These are phyloP conservation scores for Trichophyton benhamiae DNA, from an alignment of 2,329 filamentous ascomycete genomes.

Conservation along the genomic window DNA sequence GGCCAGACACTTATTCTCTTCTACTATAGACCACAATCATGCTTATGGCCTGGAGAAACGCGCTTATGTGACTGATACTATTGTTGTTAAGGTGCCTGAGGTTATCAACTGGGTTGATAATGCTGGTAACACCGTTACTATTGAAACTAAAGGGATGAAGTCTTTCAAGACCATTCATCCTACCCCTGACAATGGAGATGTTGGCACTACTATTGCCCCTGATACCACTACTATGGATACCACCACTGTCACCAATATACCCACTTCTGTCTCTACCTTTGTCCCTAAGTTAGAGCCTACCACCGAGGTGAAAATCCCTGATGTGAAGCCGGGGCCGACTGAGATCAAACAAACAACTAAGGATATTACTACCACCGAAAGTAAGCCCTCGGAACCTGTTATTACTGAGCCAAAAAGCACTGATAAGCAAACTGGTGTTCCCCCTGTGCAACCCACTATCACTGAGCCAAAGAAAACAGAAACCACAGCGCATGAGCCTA, in stretches of 20 bases:
- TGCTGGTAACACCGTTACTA: conserved; percentile 40
- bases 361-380: too few relatives aligned
- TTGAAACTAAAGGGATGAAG: conserved; percentile 14
- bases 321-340: not conserved
- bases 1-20: not conserved
- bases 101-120: conserved; percentile 50
- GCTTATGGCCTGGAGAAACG: conserved; percentile 27
- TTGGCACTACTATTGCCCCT: not conserved
- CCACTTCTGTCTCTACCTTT: not conserved
- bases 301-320: not conserved
- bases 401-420: too few relatives aligned
- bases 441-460: too few relatives aligned
- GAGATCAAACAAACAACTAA: not conserved
- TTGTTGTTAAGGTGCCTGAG: conserved; percentile 35
- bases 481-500: not conserved
- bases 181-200: not conserved
- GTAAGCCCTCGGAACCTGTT: too few relatives aligned
- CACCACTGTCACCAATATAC: not conserved
- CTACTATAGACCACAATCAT: conserved; percentile 13
- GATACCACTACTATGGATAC: not conserved
- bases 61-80: conserved; percentile 25
- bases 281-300: not conserved
- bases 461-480: not conserved
- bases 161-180: not conserved
- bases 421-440: too few relatives aligned